Conservation (phyloP, 2,329 filamentous ascomycete genomes). For the Zopfia rhizophila region DNA sequence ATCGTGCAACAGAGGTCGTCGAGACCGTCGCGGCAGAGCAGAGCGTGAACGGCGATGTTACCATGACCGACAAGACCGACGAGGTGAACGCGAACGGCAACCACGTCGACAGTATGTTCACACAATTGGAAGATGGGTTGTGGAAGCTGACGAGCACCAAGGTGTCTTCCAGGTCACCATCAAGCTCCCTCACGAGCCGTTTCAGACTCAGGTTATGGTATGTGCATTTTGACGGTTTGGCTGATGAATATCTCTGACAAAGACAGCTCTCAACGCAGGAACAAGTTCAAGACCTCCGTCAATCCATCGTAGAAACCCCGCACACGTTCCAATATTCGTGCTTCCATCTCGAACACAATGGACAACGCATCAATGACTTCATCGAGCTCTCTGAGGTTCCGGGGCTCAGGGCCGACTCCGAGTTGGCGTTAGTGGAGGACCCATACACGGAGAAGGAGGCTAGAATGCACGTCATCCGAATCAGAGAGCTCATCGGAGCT, state of each 20-base stretch:
- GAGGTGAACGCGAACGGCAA: constrained; percentile 41
- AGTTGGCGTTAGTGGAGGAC: constrained; percentile 86
- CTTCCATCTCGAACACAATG: constrained; percentile 95
- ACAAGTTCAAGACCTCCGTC: constrained; percentile 95
- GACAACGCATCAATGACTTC: constrained; percentile 93
- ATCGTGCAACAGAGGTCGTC: constrained; percentile 33
- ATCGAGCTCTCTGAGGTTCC: constrained; percentile 90
- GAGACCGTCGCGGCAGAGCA: constrained; percentile 37
- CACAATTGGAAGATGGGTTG: constrained; percentile 14
- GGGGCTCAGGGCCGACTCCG: constrained; percentile 78
- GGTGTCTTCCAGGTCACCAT: constrained; percentile 78
- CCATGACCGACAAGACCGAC: constrained; percentile 27
- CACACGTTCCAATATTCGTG: constrained; percentile 97
- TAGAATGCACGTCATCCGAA: constrained; percentile 89
- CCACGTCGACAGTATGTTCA: constrained; percentile 43
- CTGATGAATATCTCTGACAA: too few species aligned
- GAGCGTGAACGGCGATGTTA: constrained; percentile 25
- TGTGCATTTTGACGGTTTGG: constrained; percentile 27
- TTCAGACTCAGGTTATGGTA: constrained; percentile 87
- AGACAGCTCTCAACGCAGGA: constrained; percentile 88
- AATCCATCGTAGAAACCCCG: constrained; percentile 94
- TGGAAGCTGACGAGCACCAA: constrained; percentile 22
- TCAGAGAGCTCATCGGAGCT: constrained; percentile 92
- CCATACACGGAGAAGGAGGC: constrained; percentile 99
- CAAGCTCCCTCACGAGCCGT: constrained; percentile 80